Evolutionary conservation across 495 filamentous ascomycete species (phyloP).

Genomic region (Astrothelium macrocarpum): DNA sequence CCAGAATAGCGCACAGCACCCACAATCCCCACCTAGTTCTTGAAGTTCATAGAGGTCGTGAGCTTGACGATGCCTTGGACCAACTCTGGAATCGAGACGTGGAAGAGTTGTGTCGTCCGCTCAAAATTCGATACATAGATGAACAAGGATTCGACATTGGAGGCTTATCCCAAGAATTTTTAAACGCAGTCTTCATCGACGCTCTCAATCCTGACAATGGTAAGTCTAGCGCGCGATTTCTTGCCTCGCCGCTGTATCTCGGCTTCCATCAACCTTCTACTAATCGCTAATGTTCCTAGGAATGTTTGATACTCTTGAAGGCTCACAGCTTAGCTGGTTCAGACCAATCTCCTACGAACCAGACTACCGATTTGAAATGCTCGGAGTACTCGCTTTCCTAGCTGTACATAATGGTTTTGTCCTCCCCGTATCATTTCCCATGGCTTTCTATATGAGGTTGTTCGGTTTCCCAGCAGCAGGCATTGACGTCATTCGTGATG

Average conservation of each 20-base stretch:
- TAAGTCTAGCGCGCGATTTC: conserved; percentile 30
- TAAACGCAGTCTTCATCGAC: conserved; percentile 68
- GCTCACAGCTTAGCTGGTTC: conserved; percentile 77
- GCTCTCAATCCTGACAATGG: conserved; percentile 67
- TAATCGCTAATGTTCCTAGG: conserved; percentile 23
- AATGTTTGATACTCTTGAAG: conserved; percentile 62
- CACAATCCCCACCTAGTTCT: conserved; percentile 54
- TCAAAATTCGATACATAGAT: conserved; percentile 73
- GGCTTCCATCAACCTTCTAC: no score
- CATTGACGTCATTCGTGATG: conserved; percentile 68
- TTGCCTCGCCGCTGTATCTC: background rate
- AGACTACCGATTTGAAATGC: conserved; percentile 79
- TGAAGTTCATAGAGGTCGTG: conserved; percentile 58
- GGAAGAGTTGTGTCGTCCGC: conserved; percentile 69
- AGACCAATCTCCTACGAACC: conserved; percentile 69
- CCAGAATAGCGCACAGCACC: background rate
- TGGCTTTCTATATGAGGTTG: conserved; percentile 71
- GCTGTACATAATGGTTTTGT: conserved; percentile 94
- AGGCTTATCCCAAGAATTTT: conserved; percentile 93
- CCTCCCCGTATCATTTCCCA: conserved; percentile 78
- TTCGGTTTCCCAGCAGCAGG: conserved; percentile 54
- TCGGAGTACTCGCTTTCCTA: conserved; percentile 77
- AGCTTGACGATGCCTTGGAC: conserved; percentile 71
- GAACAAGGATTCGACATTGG: conserved; percentile 83
- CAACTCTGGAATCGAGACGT: conserved; percentile 80